These are phyloP conservation scores for Noccaea caerulescens DNA, from an alignment of 345 rosid species.

Conservation along the genomic window DNA sequence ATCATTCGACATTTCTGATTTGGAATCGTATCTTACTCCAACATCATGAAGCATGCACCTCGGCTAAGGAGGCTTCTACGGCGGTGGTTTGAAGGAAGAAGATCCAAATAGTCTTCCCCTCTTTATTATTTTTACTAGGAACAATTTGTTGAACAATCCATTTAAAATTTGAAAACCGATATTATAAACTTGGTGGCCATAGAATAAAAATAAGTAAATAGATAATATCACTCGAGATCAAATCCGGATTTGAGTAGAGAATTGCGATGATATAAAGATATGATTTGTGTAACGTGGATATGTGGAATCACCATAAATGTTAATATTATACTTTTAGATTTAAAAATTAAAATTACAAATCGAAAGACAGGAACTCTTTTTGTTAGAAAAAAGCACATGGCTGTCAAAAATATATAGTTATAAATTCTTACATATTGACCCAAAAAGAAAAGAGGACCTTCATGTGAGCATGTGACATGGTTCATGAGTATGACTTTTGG, in stretches of 20 bases:
- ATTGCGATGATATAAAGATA: neutral
- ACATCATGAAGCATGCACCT: neutral
- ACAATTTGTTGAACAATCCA: neutral
- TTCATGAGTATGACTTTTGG: constrained; percentile 10
- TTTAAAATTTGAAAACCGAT: neutral
- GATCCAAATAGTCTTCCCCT: neutral
- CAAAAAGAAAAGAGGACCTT: neutral
- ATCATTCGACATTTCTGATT: too few species aligned
- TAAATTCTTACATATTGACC: constrained; percentile 13
- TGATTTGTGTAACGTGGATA: neutral
- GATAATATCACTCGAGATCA: neutral
- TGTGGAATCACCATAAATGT: neutral
- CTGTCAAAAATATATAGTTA: constrained; percentile 3
- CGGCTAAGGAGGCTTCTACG: too few species aligned
- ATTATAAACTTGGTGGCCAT: neutral
- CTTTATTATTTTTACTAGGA: too few species aligned
- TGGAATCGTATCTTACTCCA: neutral
- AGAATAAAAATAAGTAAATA: neutral
- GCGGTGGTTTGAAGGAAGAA: neutral
- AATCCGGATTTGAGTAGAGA: neutral
- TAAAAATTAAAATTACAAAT: neutral
- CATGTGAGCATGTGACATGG: constrained; percentile 37
- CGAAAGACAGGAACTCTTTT: neutral
- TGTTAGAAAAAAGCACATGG: constrained; percentile 1
- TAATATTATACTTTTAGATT: neutral